Conservation (phyloP, 73 alveolate genomes). For the Tetrahymena malaccensis region DNA sequence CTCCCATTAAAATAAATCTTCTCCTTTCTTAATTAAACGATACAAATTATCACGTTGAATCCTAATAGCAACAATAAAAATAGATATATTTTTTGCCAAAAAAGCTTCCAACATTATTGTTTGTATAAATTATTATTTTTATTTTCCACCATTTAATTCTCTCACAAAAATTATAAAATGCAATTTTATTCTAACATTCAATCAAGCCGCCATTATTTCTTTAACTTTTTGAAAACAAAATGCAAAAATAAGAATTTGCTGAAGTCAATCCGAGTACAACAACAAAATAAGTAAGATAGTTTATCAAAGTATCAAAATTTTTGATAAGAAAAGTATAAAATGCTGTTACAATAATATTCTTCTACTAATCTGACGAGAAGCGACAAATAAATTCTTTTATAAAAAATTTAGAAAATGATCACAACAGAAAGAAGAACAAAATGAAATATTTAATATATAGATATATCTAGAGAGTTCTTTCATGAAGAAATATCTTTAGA, state of each 20-base stretch:
- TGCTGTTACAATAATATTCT: neutral
- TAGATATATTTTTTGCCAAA: too few species aligned
- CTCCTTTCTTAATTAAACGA: neutral
- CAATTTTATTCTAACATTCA: too few species aligned
- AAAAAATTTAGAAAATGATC: neutral
- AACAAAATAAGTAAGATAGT: too few species aligned
- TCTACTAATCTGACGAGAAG: neutral
- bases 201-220: too few species aligned
- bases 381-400: neutral
- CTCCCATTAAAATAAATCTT: neutral
- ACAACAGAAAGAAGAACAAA: neutral
- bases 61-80: neutral
- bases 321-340: neutral
- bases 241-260: too few species aligned
- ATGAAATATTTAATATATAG: neutral
- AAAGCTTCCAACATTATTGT: neutral
- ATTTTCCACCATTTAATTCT: neutral
- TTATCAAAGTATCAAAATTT: too few species aligned
- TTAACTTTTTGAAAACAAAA: too few species aligned
- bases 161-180: neutral
- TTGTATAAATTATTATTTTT: too few species aligned
- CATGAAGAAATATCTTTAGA: neutral
- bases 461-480: neutral
- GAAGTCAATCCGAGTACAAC: too few species aligned
- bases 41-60: neutral